These are phyloP conservation scores for Trichoderma sp. DNA, from an alignment of 2,329 filamentous ascomycete genomes.

Conservation along the genomic window DNA sequence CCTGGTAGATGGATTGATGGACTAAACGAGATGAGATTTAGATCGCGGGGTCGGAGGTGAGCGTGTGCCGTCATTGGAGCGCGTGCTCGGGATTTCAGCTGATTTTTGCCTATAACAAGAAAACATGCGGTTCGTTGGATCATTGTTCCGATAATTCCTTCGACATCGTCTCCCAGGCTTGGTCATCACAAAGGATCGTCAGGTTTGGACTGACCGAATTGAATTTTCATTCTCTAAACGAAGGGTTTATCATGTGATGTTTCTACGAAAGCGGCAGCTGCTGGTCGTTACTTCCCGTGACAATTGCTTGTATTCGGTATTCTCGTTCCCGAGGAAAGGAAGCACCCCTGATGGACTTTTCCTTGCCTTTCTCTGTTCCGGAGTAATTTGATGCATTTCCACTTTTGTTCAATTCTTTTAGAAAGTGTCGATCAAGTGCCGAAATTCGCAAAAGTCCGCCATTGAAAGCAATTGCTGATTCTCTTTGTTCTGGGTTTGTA, in stretches of 20 bases:
- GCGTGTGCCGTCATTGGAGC: background rate
- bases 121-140: background rate
- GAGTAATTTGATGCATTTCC: background rate
- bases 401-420: background rate
- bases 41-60: background rate
- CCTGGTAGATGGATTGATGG: background rate
- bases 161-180: background rate
- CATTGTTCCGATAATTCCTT: background rate
- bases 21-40: background rate
- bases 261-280: background rate
- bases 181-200: background rate
- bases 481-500: background rate
- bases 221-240: background rate
- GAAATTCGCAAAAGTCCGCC: background rate
- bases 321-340: background rate
- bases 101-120: background rate
- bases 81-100: background rate
- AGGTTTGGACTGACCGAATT: background rate
- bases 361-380: background rate
- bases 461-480: background rate
- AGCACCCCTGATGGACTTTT: background rate
- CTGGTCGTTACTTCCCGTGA: background rate
- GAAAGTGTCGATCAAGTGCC: background rate
- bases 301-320: background rate
- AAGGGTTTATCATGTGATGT: background rate